Evolutionary conservation across 2,329 filamentous ascomycete genomes (phyloP), one percentile per base, ranked within the genome.

Genomic region (Colletotrichum magnum): DNA sequence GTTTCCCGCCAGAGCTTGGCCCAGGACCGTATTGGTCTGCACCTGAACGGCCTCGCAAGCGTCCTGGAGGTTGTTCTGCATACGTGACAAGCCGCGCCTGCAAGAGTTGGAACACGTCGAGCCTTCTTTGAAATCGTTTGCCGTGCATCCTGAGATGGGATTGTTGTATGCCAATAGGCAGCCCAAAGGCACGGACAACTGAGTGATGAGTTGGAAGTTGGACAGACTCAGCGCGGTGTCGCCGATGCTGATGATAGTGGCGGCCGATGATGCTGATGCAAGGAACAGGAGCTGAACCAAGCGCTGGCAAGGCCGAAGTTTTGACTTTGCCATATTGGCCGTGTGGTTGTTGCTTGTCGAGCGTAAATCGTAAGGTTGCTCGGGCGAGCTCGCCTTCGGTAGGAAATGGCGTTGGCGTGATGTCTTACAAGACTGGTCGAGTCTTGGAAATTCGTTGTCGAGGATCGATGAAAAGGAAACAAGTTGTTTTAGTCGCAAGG

Each of bases 81-180:
- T 73, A 7, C 69, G 69, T 21, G 65, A 43, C 51, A 82, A 68
- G 2, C 74, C 79, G 7, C 70, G 68, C 48, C 75, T 75, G 70
- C 84, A 86, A 4, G 62, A 67, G 4, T 66, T 45, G 16, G 83
- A 84, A 74, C 84, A 86, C 2, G 72, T 72, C 13, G 71, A 76
- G 43, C 77, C 77, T 2, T 63, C 63, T 6, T 68, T 71, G 28
- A 84, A 84, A 72, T 85, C 83, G 63, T 63, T 32, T 4, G 72
- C 41, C 4, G 59, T 65, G 73, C 84, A 86, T 58, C 78, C 77
- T n/a, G 64, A 50, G 28, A 86, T 79, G 5, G 79, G 78, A 6
- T 76, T 75, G 71, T 82, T 81, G 75, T 86, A 86, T 41, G 81
- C 82, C 45, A 79, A 72, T 15, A 80, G 74, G 72, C 84, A 86